Evolutionary conservation across 2,329 filamentous ascomycete genomes (phyloP).

Genomic region (Cytospora schulzeri): DNA sequence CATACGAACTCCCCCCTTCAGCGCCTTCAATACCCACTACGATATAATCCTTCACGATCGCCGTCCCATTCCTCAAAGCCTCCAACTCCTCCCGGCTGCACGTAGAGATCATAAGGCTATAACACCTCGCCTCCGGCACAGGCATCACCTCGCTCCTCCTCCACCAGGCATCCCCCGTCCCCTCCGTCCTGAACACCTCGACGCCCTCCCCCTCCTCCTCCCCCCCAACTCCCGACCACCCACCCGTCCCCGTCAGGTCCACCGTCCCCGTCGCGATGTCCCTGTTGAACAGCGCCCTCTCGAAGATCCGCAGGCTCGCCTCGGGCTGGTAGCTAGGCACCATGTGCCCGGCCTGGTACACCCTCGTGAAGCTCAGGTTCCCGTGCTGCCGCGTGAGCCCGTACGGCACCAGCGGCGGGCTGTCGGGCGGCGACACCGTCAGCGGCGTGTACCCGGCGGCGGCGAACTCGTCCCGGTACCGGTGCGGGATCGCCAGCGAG

Average conservation of each 20-base stretch:
- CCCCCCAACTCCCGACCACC: too few relatives aligned
- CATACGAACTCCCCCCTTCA: neutral
- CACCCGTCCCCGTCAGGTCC: constrained; percentile 23
- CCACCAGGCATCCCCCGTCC: constrained; percentile 23
- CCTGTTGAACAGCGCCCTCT: constrained; percentile 49
- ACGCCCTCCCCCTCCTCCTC: neutral
- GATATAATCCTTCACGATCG: constrained; percentile 30
- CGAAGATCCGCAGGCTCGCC: constrained; percentile 49
- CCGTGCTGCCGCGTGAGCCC: constrained; percentile 68
- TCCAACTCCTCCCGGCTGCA: constrained; percentile 28
- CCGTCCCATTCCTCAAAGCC: constrained; percentile 29
- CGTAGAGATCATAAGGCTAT: constrained; percentile 22
- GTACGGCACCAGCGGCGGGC: constrained; percentile 39
- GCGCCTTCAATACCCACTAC: constrained; percentile 27
- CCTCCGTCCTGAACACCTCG: constrained; percentile 20
- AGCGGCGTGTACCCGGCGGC: constrained; percentile 67
- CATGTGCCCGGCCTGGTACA: constrained; percentile 59
- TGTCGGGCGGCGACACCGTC: constrained; percentile 53
- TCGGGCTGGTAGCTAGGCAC: constrained; percentile 52
- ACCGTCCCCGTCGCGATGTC: constrained; percentile 51
- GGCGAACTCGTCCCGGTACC: constrained; percentile 63
- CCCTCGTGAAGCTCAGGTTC: constrained; percentile 60
- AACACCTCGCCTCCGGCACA: constrained; percentile 7
- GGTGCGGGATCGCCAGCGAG: constrained; percentile 54
- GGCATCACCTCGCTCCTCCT: constrained; percentile 24